Evolutionary conservation across 306 rosid genomes (phyloP).

Genomic region (Lablab purpureus): DNA sequence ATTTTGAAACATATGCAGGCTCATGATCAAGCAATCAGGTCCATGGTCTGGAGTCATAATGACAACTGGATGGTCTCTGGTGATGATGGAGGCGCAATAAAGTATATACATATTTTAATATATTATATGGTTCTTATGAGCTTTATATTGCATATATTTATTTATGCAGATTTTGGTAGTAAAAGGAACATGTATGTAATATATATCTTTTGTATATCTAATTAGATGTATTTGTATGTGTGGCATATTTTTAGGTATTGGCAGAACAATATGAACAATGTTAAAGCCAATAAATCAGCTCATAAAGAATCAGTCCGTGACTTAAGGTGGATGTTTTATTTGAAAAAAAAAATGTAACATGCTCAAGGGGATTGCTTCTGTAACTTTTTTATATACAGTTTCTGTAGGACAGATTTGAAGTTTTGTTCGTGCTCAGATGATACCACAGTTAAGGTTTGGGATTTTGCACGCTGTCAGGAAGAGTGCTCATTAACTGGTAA

Average conservation of each 20-base stretch:
- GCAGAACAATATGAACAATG: slow-evolving; percentile 99
- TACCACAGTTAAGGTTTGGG: slow-evolving; percentile 97
- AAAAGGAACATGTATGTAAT: slow-evolving; percentile 14
- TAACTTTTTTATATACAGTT: slow-evolving; percentile 65
- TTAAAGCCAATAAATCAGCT: slow-evolving; percentile 96
- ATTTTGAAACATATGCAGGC: slow-evolving; percentile 65
- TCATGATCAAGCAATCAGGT: slow-evolving; percentile 98
- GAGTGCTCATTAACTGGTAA: slow-evolving; percentile 97
- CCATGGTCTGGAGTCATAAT: slow-evolving; percentile 99
- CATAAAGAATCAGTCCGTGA: slow-evolving; percentile 99
- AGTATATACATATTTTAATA: slow-evolving; percentile 60
- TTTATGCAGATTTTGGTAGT: slow-evolving; percentile 29
- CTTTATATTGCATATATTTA: slow-evolving; percentile 27
- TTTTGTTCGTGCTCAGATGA: slow-evolving; percentile 99
- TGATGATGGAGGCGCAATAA: slow-evolving; percentile 97
- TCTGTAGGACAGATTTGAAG: slow-evolving; percentile 97
- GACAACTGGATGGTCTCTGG: slow-evolving; percentile 99
- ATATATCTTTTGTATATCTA: background rate
- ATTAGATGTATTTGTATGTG: slow-evolving; percentile 30
- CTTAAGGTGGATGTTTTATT: slow-evolving; percentile 68
- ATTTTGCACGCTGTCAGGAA: slow-evolving; percentile 97
- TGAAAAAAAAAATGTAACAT: background rate
- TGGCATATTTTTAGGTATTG: slow-evolving; percentile 74
- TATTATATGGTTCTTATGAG: slow-evolving; percentile 32
- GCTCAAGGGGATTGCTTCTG: slow-evolving; percentile 43